Conservation (phyloP, 306 rosid genomes). For the Sindora glabra region DNA sequence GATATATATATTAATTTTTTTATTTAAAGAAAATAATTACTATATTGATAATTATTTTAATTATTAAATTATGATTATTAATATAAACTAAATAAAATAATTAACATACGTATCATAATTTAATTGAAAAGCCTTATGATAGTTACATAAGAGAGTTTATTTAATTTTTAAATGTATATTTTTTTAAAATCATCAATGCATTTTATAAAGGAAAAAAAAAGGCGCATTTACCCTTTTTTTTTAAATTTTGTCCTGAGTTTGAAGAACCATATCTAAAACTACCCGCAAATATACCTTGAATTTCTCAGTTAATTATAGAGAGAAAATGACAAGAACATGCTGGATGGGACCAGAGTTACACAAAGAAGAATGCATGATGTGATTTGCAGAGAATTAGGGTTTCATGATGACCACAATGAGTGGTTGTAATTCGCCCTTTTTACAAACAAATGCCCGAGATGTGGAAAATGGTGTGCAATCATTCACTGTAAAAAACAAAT, state of each 20-base stretch:
- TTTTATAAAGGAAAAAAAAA: neutral
- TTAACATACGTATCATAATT: too few relatives aligned
- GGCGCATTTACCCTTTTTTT: constrained; percentile 32
- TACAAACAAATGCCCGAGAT: constrained; percentile 41
- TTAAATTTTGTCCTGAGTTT: neutral
- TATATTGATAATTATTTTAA: too few relatives aligned
- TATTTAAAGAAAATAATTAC: too few relatives aligned
- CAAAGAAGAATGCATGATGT: constrained; percentile 39
- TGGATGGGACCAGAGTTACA: constrained; percentile 24
- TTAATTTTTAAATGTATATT: too few relatives aligned
- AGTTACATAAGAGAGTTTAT: too few relatives aligned
- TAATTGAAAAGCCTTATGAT: too few relatives aligned
- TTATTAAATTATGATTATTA: too few relatives aligned
- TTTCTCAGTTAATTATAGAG: constrained; percentile 21
- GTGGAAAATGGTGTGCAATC: constrained; percentile 43
- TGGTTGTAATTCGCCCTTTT: constrained; percentile 35
- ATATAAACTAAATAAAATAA: too few relatives aligned
- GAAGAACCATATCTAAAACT: constrained; percentile 20
- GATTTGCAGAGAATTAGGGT: constrained; percentile 49
- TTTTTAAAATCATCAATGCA: too few relatives aligned
- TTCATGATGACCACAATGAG: constrained; percentile 41
- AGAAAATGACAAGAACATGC: constrained; percentile 31
- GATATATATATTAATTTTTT: too few relatives aligned
- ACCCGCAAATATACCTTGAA: constrained; percentile 30
- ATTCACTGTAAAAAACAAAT: constrained; percentile 24